Evolutionary conservation across 116 monocot genomes (phyloP).

Genomic region (Iris pallida): DNA sequence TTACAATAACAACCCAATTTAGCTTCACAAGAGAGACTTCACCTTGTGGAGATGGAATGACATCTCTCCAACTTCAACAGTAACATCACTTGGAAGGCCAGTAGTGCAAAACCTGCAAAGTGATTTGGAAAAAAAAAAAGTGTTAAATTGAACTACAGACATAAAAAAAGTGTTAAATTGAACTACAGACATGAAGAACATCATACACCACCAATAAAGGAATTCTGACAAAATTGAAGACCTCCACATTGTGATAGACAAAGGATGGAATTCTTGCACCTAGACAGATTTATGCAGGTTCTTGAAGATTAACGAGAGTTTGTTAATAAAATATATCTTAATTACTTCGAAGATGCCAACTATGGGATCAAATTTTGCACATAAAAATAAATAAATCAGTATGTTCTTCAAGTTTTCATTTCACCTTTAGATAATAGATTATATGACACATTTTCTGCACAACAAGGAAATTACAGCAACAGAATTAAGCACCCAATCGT

Average conservation of each 20-base stretch:
- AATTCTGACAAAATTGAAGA: background rate
- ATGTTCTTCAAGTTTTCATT: background rate
- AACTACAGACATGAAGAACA: background rate
- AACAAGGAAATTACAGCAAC: background rate
- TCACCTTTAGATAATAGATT: too few species aligned
- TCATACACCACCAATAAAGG: background rate
- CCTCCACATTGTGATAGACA: background rate
- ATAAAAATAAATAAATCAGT: background rate
- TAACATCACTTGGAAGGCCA: constrained; percentile 86
- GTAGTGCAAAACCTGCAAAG: constrained; percentile 66
- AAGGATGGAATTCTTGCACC: background rate
- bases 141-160: background rate
- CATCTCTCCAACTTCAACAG: constrained; percentile 75
- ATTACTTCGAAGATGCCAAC: too few species aligned
- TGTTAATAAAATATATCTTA: too few species aligned
- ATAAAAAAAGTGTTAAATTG: background rate
- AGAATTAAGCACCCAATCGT: background rate
- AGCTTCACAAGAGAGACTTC: constrained; percentile 3
- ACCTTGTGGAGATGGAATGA: constrained; percentile 96
- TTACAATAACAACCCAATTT: background rate
- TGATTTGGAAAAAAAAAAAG: background rate
- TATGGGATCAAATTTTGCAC: too few species aligned
- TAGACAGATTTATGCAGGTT: background rate
- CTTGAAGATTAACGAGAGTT: background rate
- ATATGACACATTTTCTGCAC: too few species aligned